A percentile compares a stretch with the other conserved stretches of the same genome.
phyloP scores from a whole-genome alignment of 169 alveolate species.

The Perkinsus marinus region DNA sequence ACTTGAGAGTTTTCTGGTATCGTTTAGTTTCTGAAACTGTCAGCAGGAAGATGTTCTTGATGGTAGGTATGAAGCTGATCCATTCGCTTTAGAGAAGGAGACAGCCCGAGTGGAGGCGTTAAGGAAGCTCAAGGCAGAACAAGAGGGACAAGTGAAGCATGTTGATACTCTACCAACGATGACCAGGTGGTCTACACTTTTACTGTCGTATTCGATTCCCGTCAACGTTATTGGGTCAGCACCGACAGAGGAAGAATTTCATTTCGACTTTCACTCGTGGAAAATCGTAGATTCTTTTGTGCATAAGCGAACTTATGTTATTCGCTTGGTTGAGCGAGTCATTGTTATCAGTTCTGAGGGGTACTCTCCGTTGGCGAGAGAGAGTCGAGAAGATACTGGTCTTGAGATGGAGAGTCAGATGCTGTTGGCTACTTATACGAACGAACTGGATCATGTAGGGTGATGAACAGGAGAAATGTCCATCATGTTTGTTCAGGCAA shows the following conservation, averaged over 20 bases:
- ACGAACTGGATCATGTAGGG: neutral
- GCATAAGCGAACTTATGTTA: too few relatives aligned
- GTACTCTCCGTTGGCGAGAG: neutral
- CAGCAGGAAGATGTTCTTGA: neutral
- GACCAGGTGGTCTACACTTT: neutral
- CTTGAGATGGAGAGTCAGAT: neutral
- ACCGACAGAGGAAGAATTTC: too few relatives aligned
- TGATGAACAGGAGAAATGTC: too few relatives aligned
- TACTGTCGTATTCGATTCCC: too few relatives aligned
- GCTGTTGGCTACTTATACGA: neutral
- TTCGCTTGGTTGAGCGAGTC: too few relatives aligned
- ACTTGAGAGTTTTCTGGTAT: too few relatives aligned
- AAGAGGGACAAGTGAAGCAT: neutral
- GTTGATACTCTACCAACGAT: neutral
- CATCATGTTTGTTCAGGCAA: neutral
- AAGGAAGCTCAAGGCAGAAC: neutral
- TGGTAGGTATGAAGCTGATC: neutral
- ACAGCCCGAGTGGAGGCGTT: neutral
- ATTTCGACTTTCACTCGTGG: too few relatives aligned
- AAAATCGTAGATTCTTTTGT: too few relatives aligned
- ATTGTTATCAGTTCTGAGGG: neutral
- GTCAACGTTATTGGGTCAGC: too few relatives aligned
- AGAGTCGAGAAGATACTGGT: neutral
- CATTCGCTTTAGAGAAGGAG: neutral
- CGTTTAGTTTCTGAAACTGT: neutral